Conservation (phyloP, 768 basidiomycete species). For the Xerocomellus amylosporus region DNA sequence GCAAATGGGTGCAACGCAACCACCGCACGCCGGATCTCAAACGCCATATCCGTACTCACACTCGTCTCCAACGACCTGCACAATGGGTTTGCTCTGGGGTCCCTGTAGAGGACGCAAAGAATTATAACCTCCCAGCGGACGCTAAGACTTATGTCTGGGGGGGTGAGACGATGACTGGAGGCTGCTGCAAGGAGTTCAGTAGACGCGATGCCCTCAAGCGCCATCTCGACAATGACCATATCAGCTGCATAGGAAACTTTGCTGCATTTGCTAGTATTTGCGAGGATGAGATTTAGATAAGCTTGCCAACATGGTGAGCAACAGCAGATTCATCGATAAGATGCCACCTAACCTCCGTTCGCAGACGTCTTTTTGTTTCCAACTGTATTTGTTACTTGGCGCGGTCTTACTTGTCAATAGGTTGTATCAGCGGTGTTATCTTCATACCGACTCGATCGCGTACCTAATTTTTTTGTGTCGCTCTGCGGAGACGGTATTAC, state of each 20-base stretch:
- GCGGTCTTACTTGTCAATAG: not conserved
- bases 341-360: not conserved
- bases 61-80: slow-evolving; percentile 34
- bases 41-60: slow-evolving; percentile 57
- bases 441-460: slow-evolving; percentile 9
- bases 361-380: slow-evolving; percentile 9
- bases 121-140: slow-evolving; percentile 19
- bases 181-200: slow-evolving; percentile 38
- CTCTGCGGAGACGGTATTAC: not conserved
- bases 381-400: slow-evolving; percentile 5
- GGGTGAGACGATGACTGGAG: slow-evolving; percentile 34
- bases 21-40: slow-evolving; percentile 56
- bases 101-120: slow-evolving; percentile 23
- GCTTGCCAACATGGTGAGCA: slow-evolving; percentile 5
- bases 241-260: slow-evolving; percentile 34
- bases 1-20: slow-evolving; percentile 47
- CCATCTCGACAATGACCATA: slow-evolving; percentile 38
- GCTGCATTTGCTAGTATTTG: slow-evolving; percentile 25
- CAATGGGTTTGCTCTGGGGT: slow-evolving; percentile 41
- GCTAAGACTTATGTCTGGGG: slow-evolving; percentile 28
- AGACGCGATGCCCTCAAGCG: slow-evolving; percentile 41
- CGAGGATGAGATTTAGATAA: slow-evolving; percentile 25
- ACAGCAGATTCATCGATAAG: not conserved
- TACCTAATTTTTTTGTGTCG: slow-evolving; percentile 7
- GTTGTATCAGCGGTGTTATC: slow-evolving; percentile 8